Conservation (phyloP, 192 early-diverging fungal genomes). For the Chytriomyces confervae region DNA sequence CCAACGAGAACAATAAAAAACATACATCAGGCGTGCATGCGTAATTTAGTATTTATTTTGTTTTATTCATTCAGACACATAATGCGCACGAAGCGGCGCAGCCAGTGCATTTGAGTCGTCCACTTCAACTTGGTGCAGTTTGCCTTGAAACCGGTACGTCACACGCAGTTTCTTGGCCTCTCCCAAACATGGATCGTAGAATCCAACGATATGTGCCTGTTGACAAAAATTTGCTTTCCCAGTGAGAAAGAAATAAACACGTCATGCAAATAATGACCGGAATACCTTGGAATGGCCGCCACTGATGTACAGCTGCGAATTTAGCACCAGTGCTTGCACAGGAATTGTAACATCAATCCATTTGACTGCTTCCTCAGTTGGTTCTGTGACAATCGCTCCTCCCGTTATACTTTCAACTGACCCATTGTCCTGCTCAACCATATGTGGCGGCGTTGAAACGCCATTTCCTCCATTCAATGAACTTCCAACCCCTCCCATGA, state of each 20-base stretch:
- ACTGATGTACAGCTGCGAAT: conserved; percentile 87
- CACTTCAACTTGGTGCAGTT: conserved; percentile 80
- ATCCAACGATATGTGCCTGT: conserved; percentile 85
- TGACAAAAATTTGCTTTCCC: not conserved
- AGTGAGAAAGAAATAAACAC: not conserved
- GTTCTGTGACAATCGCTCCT: not conserved
- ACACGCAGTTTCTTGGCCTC: conserved; percentile 83
- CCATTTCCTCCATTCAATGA: not conserved
- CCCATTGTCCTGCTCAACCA: conserved; percentile 28
- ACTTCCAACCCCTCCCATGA: not conserved
- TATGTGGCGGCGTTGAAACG: conserved; percentile 12
- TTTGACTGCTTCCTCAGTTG: conserved; percentile 9
- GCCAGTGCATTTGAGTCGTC: conserved; percentile 80
- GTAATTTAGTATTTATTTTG: too few species aligned
- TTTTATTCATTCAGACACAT: conserved; percentile 5
- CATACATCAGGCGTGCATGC: too few species aligned
- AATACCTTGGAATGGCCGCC: conserved; percentile 84
- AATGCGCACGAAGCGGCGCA: conserved; percentile 71
- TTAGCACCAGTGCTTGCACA: conserved; percentile 81
- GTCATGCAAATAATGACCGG: not conserved
- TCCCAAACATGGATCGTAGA: conserved; percentile 95
- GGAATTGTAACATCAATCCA: conserved; percentile 86
- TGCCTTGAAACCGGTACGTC: conserved; percentile 81
- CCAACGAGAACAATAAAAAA: too few species aligned
- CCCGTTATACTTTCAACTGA: conserved; percentile 36